Evolutionary conservation across 1,139 yeast species (phyloP), one percentile per base, ranked within the genome.

Genomic region (Kurtzmaniella quercitrusa): DNA sequence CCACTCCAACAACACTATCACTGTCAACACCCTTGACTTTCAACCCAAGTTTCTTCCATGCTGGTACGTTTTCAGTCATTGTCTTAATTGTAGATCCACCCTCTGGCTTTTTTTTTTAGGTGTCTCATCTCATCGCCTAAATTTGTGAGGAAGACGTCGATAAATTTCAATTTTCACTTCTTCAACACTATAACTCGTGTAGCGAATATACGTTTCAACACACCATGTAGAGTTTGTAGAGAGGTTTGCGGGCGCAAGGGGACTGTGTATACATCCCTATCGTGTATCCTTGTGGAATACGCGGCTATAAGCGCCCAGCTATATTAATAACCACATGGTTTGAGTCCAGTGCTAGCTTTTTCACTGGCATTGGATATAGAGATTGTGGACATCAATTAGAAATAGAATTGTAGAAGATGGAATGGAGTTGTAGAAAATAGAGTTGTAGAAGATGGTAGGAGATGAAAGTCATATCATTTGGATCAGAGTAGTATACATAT

Each of bases 11-110:
- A 14, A 73, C 58, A 1, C 75, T 75, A 47, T 75, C 79, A 16
- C 65, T 64, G 14, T 61, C 62, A 18, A 65, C 48, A 4, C 63
- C 65, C 50, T 76, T 68, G 43, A 83, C 82, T 54, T 79, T 77
- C 34, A 89, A 75, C 34, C 95, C 96, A 25, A 87, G 76, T 57
- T 82, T 75, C 62, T 90, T 89, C 98, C 98, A 90, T 1, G 97
- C 97, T 37, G 98, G 97, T 34, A 85, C 69, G 46, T 51, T 36
- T n/a, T 36, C 38, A 10, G 58, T 40, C 43, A 23, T 41, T 18
- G 18, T 31, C 18, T 31, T 31, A n/a, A n/a, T n/a, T n/a, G n/a
- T n/a, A n/a, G n/a, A n/a, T n/a, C n/a, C n/a, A n/a, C n/a, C 36
- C 17, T 8, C 25, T 17, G 15, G 12, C 12, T 36, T 36, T 31